Evolutionary conservation across 805 yeast species (phyloP).

Genomic region (Scheffersomyces stipitis): DNA sequence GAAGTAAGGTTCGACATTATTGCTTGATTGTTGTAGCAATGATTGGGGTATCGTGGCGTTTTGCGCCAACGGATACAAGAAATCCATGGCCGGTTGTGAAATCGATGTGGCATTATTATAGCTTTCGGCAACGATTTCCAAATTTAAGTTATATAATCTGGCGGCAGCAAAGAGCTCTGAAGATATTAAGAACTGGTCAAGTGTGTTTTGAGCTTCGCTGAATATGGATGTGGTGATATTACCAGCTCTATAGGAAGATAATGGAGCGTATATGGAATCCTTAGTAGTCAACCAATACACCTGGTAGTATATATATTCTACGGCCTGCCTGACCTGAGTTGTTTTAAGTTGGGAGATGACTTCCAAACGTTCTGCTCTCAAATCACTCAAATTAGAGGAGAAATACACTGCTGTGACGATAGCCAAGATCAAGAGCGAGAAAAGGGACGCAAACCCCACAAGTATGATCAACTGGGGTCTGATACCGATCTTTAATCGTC

Average conservation of each 20-base stretch:
- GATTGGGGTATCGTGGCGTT: conserved; percentile 42
- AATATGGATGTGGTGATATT: conserved; percentile 52
- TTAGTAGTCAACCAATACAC: conserved; percentile 62
- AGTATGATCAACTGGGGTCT: conserved; percentile 72
- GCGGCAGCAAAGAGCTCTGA: conserved; percentile 65
- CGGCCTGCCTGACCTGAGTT: conserved; percentile 70
- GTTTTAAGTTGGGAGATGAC: conserved; percentile 82
- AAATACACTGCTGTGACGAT: conserved; percentile 74
- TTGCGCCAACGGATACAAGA: conserved; percentile 52
- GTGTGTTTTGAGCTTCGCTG: conserved; percentile 42
- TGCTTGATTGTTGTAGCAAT: conserved; percentile 29
- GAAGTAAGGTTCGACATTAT: conserved; percentile 30
- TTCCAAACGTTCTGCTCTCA: conserved; percentile 69
- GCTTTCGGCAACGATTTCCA: conserved; percentile 44
- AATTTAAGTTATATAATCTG: conserved; percentile 62
- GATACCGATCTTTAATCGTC: conserved; percentile 57
- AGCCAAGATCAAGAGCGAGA: conserved; percentile 71
- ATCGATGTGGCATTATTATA: conserved; percentile 27
- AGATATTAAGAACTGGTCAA: conserved; percentile 63
- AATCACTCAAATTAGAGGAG: conserved; percentile 55
- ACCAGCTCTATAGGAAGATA: conserved; percentile 69
- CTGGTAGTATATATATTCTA: conserved; percentile 66
- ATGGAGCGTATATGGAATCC: conserved; percentile 58
- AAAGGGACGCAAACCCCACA: conserved; percentile 66
- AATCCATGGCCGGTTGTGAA: conserved; percentile 27